Base-by-base conservation (phyloP, 371 early-diverging fungal species). In the Rhizopus delemar region DNA sequence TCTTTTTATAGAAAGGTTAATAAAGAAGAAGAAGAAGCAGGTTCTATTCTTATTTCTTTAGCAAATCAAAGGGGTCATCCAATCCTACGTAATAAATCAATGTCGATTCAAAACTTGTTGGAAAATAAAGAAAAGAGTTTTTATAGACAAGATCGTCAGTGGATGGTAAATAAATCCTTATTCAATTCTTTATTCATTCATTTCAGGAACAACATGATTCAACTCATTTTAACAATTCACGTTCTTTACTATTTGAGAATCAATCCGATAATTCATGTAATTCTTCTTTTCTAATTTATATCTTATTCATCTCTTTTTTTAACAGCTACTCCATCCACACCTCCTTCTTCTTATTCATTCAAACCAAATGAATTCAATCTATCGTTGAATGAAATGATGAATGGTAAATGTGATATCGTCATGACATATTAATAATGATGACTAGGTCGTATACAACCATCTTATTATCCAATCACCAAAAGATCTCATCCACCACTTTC, bases 1-100 rank as follows among this genome's bases (percentile, higher is more conserved):
- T 15, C 7, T 13, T 6, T n/a, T 13, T 43, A 11, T 5, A 43
- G n/a, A 43, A 15, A 5, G n/a, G 4, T 5, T 11, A 15, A n/a
- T n/a, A 13, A 43, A 5, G 70, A 73, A n/a, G 70, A 73, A 41
- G 70, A 63, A n/a, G 77, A 77, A 62, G 77, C 74, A 28, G 68
- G 74, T 28, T 68, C 73, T 36, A 77, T 77, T 34, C 54, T 73
- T 28, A 71, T 73, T 51, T 53, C 77, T 22, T 51, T 73, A 3
- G 69, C 77, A 4, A 70, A 72, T 33, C 63, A 68, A 15, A 8
- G 5, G 5, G 2, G n/a, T 43, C 43, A n/a, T 15, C 15, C 5
- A 5, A 43, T 39, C 39, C 9, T 1, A 13, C n/a, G 15, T 15
- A 54, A 50, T 3, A 63, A 62, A 46, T 65, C 68, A 33, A 74